A percentile compares a stretch with the other conserved stretches of the same genome.
phyloP scores from a whole-genome alignment of 371 early-diverging fungal genomes.

The Encephalitozoon hellem region DNA sequence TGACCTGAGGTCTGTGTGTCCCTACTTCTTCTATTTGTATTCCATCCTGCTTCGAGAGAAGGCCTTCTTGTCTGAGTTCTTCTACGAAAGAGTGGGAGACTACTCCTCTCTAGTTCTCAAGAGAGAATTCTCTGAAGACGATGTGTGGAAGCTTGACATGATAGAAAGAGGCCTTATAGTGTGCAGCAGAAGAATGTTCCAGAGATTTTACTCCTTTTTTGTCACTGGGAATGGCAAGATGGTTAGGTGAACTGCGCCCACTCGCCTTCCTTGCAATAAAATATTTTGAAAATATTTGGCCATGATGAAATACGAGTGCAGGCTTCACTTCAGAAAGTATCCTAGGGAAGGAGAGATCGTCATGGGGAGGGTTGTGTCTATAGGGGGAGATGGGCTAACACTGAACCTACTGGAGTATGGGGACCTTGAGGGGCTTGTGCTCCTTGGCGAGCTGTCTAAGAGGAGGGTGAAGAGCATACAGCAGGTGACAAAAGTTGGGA shows the following conservation, averaged over 20 bases:
- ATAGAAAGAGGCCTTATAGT: constrained; percentile 8
- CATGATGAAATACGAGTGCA: constrained; percentile 33
- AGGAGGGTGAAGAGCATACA: constrained; percentile 91
- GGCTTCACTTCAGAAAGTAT: constrained; percentile 81
- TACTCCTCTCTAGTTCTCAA: constrained; percentile 22
- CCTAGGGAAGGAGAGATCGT: constrained; percentile 93
- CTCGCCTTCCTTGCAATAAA: background rate
- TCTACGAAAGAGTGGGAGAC: constrained; percentile 19
- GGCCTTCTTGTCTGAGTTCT: constrained; percentile 1
- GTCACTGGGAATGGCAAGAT: background rate
- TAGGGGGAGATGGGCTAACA: constrained; percentile 90
- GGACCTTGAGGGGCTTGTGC: constrained; percentile 88
- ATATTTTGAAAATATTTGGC: constrained; percentile 8
- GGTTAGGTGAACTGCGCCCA: background rate
- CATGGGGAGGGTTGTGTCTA: constrained; percentile 88
- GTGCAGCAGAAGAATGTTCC: background rate
- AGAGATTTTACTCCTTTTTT: constrained; percentile 2
- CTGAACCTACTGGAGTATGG: constrained; percentile 79
- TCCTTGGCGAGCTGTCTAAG: constrained; percentile 82
- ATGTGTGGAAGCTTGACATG: constrained; percentile 20
- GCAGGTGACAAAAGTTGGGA: constrained; percentile 86
- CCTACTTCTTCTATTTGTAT: constrained; percentile 12
- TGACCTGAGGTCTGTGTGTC: constrained; percentile 19
- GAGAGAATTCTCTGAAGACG: constrained; percentile 30
- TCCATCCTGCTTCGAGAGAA: background rate